These are phyloP conservation scores for Reutealis trisperma DNA, from an alignment of 345 rosid genomes.

Conservation along the genomic window DNA sequence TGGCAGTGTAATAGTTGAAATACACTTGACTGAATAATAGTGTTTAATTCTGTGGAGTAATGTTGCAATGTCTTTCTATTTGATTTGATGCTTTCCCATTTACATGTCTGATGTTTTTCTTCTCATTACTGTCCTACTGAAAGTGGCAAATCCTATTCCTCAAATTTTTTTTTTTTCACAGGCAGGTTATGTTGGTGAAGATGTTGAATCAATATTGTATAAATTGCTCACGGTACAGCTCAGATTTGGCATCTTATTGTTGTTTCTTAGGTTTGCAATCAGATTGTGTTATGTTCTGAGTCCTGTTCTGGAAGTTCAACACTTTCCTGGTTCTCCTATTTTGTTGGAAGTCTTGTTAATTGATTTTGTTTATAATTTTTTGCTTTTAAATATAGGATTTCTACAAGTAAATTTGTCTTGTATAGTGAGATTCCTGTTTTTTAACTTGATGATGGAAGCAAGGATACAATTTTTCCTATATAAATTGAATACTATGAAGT, in stretches of 20 bases:
- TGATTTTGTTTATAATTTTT: not conserved
- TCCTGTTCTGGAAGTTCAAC: not conserved
- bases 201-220: constrained; percentile 92
- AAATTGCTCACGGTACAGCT: constrained; percentile 71
- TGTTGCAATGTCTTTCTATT: not conserved
- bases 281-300: not conserved
- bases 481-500: too few species aligned
- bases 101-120: not conserved
- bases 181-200: constrained; percentile 99
- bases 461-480: too few species aligned
- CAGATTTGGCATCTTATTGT: not conserved
- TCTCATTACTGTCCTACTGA: constrained; percentile 7
- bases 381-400: not conserved
- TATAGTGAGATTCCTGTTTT: not conserved
- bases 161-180: constrained; percentile 43
- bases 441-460: not conserved
- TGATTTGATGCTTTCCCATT: not conserved
- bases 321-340: not conserved
- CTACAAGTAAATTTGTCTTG: not conserved
- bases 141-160: not conserved
- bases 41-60: not conserved
- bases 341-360: not conserved
- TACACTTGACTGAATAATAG: not conserved
- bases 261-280: not conserved
- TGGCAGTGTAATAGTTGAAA: not conserved